A percentile compares a stretch with the other conserved stretches of the same genome.
phyloP scores from a whole-genome alignment of 768 basidiomycete genomes.

The Trametes punicea region DNA sequence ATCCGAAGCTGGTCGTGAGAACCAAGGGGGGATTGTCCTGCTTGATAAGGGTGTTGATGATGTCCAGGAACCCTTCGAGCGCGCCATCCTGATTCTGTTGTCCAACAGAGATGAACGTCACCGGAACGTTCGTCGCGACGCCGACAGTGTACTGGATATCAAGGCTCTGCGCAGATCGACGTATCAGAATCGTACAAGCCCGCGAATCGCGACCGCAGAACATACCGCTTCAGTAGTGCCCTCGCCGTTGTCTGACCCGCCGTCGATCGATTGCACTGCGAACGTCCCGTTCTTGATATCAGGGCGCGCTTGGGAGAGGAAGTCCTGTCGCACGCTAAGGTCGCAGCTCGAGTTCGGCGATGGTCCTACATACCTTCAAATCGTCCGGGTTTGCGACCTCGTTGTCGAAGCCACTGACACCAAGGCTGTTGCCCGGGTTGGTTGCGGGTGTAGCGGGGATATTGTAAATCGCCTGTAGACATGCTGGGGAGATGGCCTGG shows the following conservation, averaged over 20 bases:
- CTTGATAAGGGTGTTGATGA: conserved; percentile 27
- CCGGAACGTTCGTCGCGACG: conserved; percentile 33
- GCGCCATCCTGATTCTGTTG: conserved; percentile 28
- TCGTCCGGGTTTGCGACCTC: conserved; percentile 32
- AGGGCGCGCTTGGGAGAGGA: conserved; percentile 27
- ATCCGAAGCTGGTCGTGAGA: conserved; percentile 35
- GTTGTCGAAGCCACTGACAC: conserved; percentile 33
- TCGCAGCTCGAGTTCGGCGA: neutral
- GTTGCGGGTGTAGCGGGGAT: conserved; percentile 34
- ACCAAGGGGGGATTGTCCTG: conserved; percentile 30
- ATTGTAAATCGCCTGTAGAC: conserved; percentile 34
- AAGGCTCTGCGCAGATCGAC: conserved; percentile 25
- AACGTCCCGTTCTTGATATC: conserved; percentile 26
- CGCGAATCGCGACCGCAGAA: conserved; percentile 27
- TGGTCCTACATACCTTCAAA: conserved; percentile 19
- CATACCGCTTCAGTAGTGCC: conserved; percentile 24
- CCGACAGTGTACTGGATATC: conserved; percentile 39
- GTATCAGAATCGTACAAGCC: conserved; percentile 38
- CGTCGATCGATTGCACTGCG: conserved; percentile 27
- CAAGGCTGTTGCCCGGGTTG: conserved; percentile 27
- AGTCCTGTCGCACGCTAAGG: conserved; percentile 36
- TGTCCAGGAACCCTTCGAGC: conserved; percentile 35
- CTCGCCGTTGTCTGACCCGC: conserved; percentile 37
- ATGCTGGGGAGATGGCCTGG: conserved; percentile 25
- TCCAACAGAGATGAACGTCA: conserved; percentile 34